A percentile compares a stretch with the other conserved stretches of the same genome.
These are phyloP conservation scores for Gillenia trifoliata DNA, from an alignment of 306 rosid species.

Conservation along the genomic window DNA sequence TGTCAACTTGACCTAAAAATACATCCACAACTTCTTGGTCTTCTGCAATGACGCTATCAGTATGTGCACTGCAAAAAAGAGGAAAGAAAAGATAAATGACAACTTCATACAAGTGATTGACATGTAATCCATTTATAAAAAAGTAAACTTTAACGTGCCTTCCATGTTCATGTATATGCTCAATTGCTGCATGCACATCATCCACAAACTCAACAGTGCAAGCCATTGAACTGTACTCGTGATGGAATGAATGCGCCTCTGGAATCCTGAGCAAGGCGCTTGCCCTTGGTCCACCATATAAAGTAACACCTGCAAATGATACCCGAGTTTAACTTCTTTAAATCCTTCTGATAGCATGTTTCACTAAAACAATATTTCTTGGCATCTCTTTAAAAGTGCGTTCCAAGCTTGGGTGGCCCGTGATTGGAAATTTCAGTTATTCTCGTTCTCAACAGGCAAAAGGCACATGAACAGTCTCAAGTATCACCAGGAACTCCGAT, in stretches of 20 bases:
- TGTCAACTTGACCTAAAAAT: constrained; percentile 84
- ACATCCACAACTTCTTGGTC: constrained; percentile 61
- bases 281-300: constrained; percentile 88
- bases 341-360: neutral
- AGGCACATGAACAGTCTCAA: neutral
- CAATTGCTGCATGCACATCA: constrained; percentile 72
- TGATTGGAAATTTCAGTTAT: neutral
- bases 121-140: constrained; percentile 14
- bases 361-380: neutral
- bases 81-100: constrained; percentile 10
- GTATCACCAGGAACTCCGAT: neutral
- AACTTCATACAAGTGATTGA: constrained; percentile 1
- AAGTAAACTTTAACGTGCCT: constrained; percentile 48
- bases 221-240: constrained; percentile 81
- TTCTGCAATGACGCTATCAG: constrained; percentile 82
- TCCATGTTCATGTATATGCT: constrained; percentile 82
- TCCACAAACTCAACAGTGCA: constrained; percentile 89
- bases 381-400: neutral
- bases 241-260: constrained; percentile 65
- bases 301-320: constrained; percentile 57
- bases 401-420: neutral
- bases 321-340: neutral
- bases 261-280: constrained; percentile 64
- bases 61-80: constrained; percentile 71
- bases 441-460: neutral